Evolutionary conservation across 208 protist genomes (phyloP).

Genomic region (Leishmania guyanensis): DNA sequence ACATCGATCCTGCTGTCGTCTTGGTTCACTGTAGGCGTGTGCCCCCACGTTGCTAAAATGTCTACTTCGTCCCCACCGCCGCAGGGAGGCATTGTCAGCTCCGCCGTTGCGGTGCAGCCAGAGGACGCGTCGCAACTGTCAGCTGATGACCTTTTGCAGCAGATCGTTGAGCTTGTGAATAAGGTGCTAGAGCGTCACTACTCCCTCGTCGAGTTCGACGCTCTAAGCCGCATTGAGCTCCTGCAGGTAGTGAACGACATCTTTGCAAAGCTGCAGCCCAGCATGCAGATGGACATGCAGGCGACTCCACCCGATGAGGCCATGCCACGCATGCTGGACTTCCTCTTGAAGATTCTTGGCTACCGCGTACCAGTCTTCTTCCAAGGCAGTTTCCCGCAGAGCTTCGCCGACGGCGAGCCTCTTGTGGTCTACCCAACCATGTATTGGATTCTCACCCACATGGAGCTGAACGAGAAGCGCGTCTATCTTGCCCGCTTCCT

Average conservation of each 20-base stretch:
- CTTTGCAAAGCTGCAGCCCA: slow-evolving; percentile 73
- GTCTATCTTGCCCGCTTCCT: slow-evolving; percentile 91
- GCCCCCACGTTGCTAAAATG: slow-evolving; percentile 1
- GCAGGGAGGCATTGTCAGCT: slow-evolving; percentile 7
- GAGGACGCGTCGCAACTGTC: slow-evolving; percentile 43
- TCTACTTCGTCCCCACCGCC: slow-evolving; percentile 19
- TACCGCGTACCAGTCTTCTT: slow-evolving; percentile 80
- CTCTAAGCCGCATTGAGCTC: slow-evolving; percentile 53
- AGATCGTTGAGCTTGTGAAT: slow-evolving; percentile 86
- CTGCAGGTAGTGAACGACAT: slow-evolving; percentile 89
- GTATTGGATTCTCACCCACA: slow-evolving; percentile 90
- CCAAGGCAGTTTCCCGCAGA: slow-evolving; percentile 67
- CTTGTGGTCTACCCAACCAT: slow-evolving; percentile 89
- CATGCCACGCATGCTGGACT: slow-evolving; percentile 73
- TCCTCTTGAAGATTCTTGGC: slow-evolving; percentile 81
- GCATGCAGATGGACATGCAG: slow-evolving; percentile 68
- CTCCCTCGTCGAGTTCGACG: slow-evolving; percentile 90
- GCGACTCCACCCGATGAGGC: slow-evolving; percentile 43
- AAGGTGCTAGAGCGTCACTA: slow-evolving; percentile 66
- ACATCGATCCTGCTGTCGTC: background rate
- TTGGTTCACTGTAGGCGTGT: background rate
- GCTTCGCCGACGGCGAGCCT: slow-evolving; percentile 75
- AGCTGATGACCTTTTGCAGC: slow-evolving; percentile 70
- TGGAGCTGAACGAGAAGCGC: slow-evolving; percentile 87
- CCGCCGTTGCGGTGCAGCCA: slow-evolving; percentile 6